Percentiles rank a stretch among this genome's conserved stretches.
These are phyloP conservation scores for Mycosphaerella sp. DNA, from an alignment of 2,329 filamentous ascomycete species.

Conservation along the genomic window DNA sequence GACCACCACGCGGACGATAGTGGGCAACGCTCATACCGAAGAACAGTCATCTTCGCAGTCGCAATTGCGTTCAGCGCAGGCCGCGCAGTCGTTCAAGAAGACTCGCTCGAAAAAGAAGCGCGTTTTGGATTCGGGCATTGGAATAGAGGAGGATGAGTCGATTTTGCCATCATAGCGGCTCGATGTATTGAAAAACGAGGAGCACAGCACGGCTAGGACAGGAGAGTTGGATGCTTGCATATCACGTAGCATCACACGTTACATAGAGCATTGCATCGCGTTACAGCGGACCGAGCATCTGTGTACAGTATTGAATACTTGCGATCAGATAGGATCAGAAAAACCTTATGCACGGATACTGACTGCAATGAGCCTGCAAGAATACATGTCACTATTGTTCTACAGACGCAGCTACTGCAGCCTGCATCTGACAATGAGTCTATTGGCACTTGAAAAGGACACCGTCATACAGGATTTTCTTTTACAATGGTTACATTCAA, in stretches of 20 bases:
- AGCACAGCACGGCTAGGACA: slow-evolving; percentile 42
- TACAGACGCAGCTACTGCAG: too few species aligned
- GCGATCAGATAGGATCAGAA: background rate
- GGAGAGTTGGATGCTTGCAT: slow-evolving; percentile 28
- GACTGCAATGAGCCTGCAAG: too few species aligned
- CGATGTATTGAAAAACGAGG: too few species aligned
- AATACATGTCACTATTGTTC: too few species aligned
- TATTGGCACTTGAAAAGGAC: too few species aligned
- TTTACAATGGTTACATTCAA: too few species aligned
- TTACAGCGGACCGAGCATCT: background rate
- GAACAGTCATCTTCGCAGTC: background rate
- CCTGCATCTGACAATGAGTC: too few species aligned
- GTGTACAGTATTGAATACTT: background rate
- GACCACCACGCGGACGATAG: slow-evolving; percentile 3
- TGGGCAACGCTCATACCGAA: background rate
- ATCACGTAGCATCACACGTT: background rate
- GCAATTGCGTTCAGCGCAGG: background rate
- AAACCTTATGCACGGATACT: too few species aligned
- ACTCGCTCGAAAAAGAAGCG: slow-evolving; percentile 13
- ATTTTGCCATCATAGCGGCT: slow-evolving; percentile 7
- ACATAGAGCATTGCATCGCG: background rate
- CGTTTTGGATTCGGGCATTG: slow-evolving; percentile 27
- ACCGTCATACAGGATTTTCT: too few species aligned
- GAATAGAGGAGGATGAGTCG: slow-evolving; percentile 19
- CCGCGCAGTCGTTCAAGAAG: slow-evolving; percentile 7